Percentiles rank a stretch among this genome's conserved stretches.
Evolutionary conservation across 305 asterid genomes (phyloP).

Genomic region (Fraxinus paxiana): DNA sequence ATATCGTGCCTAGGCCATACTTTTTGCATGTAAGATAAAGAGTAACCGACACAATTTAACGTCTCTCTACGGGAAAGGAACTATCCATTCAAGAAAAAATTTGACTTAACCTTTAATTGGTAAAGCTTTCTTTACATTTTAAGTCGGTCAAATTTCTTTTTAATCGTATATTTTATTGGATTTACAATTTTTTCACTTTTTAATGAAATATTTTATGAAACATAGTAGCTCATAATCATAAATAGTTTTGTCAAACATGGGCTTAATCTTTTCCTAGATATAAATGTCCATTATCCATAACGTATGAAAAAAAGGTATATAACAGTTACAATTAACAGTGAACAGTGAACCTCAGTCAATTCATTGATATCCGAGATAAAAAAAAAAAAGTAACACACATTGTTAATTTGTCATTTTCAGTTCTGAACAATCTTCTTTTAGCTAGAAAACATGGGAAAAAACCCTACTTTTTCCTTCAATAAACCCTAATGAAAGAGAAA

Average conservation of each 20-base stretch:
- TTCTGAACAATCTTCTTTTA: background rate
- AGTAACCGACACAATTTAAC: background rate
- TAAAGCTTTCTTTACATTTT: background rate
- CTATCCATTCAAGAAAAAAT: background rate
- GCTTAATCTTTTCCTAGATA: background rate
- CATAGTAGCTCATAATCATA: background rate
- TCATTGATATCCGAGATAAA: constrained; percentile 18
- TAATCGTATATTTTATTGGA: background rate
- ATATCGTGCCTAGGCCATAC: background rate
- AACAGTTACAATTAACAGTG: background rate
- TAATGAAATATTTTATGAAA: background rate
- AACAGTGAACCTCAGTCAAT: constrained; percentile 32
- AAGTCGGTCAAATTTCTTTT: background rate
- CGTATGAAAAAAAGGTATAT: background rate
- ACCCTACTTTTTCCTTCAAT: background rate
- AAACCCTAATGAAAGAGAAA: background rate
- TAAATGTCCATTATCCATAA: background rate
- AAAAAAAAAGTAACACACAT: background rate
- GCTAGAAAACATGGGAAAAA: background rate
- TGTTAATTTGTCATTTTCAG: background rate
- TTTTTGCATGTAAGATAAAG: background rate
- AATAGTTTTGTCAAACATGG: background rate
- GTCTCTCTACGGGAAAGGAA: background rate
- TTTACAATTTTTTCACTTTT: background rate
- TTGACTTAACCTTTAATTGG: background rate